Conservation (phyloP, 306 rosid species). For the Vigna angularis region DNA sequence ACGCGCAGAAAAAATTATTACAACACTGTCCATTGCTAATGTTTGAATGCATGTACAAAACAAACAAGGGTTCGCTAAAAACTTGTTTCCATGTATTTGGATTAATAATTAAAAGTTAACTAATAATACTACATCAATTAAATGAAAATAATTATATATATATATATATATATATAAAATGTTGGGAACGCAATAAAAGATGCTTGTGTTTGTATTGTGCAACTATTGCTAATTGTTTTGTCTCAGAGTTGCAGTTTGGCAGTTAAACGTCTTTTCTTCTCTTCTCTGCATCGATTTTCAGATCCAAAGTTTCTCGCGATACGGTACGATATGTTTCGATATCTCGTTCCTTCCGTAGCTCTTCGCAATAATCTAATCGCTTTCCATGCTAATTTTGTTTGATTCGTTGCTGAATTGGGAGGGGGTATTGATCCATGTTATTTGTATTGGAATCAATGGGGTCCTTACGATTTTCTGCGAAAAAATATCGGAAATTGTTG, state of each 20-base stretch:
- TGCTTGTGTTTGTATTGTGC: conserved; percentile 13
- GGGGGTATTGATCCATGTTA: conserved; percentile 37
- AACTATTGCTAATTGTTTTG: not conserved
- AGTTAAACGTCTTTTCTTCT: conserved; percentile 3
- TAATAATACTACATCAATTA: too few species aligned
- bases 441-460: not conserved
- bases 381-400: not conserved
- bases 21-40: too few species aligned
- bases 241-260: conserved; percentile 37
- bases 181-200: conserved; percentile 40
- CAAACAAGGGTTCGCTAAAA: too few species aligned
- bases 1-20: too few species aligned
- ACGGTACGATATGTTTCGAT: conserved; percentile 12
- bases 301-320: conserved; percentile 19
- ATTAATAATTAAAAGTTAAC: too few species aligned
- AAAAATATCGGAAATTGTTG: not conserved
- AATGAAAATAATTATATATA: too few species aligned
- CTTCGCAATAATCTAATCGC: not conserved
- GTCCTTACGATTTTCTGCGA: not conserved
- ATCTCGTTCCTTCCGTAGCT: not conserved
- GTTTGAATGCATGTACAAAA: too few species aligned
- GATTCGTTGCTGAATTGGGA: not conserved
- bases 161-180: not conserved
- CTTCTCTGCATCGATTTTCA: conserved; percentile 7
- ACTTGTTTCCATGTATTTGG: too few species aligned